Base-by-base conservation (phyloP, 177 flowering plant genomes). In the Vitis hybrid region DNA sequence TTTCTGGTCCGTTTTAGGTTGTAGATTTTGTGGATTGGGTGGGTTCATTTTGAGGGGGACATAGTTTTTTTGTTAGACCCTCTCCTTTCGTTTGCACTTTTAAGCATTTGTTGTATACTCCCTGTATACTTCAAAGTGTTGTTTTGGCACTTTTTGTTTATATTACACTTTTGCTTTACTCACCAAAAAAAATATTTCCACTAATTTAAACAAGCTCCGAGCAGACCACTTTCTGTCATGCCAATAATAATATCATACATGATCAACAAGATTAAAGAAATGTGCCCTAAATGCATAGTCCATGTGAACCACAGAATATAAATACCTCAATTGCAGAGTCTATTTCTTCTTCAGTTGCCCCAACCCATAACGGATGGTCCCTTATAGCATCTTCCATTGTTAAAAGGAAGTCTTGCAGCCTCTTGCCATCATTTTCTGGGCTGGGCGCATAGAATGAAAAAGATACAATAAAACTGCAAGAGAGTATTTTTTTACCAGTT, bases 391-490 rank as follows among this genome's bases (percentile, higher is more conserved):
- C 68, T 66, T 83, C 90, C 86, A 85, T 85, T 39, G 72, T 72
- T 60, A 74, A n/a, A 51, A 76, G 79, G 77, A 85, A 86, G 11
- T 85, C 86, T 68, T 86, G 88, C 6, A 83, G 77, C 72, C 59
- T 80, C 75, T 77, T 83, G 49, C 84, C 67, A 74, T 85, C 88
- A 74, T 65, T 82, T 62, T 85, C 86, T n/a, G 83, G 73, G 65
- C 81, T 73, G 45, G 85, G 57, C 16, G 81, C 33, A 29, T 78
- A 58, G 72, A 81, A 83, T 18, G 86, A 80, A 66, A 83, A 85
- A 5, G 88, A 86, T 13, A 83, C 87, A 53, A 84, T 79, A 80
- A 86, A 84, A 71, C 87, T 85, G 82, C 69, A 77, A 75, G 6
- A 55, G 12, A 73, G 3, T 48, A 56, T 19, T 59, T 48, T n/a